Evolutionary conservation across 352 stramenopile genomes (phyloP), one percentile per base, ranked within the genome.

Genomic region (Aphanomyces cochlioides): DNA sequence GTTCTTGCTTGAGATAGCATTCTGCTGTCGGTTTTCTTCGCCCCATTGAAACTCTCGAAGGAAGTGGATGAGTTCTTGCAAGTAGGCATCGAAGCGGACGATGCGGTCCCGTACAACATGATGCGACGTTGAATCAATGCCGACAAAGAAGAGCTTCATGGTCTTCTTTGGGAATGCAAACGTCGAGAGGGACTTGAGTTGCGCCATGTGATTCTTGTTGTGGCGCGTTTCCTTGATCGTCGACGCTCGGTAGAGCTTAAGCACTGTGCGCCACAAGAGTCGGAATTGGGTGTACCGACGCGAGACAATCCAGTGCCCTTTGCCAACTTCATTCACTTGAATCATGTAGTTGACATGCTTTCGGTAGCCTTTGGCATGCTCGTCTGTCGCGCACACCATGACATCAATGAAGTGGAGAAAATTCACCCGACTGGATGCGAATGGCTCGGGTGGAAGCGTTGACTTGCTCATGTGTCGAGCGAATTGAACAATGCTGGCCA

Each of bases 251-350:
- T 38, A n/a, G 40, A 70, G 28, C 17, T 19, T 39, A 2, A 36
- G 64, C 17, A 63, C 40, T 17, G n/a, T 45, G 48, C 39, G 34
- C 34, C 43, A 47, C 10, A 70, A 19, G 12, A 70, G 10, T 39
- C 64, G 64, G 19, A 70, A 70, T 36, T 70, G 64, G 10, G 64
- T 61, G 40, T 70, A 70, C 7, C 64, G 64, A 6, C 64, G 48
- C 8, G 64, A 13, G 7, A 70, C 64, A 28, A 70, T 37, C 45
- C 28, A 70, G 39, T 70, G 64, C 38, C 64, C 64, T 17, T 60
- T 47, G 64, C 48, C 64, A 17, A 54, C 17, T 34, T 70, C 64
- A 17, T 54, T 70, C 17, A 70, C 47, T n/a, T 70, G 64, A 8
- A 70, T 15, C 36, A 70, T 50, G 64, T 70, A 70, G 10, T 70